Evolutionary conservation across 176 grass and related monocot genomes (phyloP), one percentile per base, ranked within the genome.

Genomic region (Aegilops bicornis): DNA sequence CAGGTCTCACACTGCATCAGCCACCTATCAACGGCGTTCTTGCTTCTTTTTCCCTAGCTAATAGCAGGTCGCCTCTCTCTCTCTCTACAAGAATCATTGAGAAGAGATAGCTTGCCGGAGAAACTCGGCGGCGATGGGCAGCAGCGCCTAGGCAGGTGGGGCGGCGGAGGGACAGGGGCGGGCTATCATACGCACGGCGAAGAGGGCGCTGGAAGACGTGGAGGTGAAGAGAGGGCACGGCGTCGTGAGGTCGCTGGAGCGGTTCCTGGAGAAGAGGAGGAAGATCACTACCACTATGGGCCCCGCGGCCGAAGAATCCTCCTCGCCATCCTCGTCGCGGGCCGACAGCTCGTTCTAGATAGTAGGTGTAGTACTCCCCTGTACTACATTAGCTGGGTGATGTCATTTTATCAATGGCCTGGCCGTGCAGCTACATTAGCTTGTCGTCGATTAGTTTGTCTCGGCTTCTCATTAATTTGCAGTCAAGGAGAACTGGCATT

Each of bases 181-280:
- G 66, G 76, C 66, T 31, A 79, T 89, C 77, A 56, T 85, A 10
- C 5, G 1, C 60, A 40, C 19, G 68, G 68, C 77, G 24, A 80
- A 42, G 82, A 73, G 12, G 59, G 87, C 66, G 19, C 8, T 74
- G 67, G 82, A 65, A 32, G 81, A 20, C 17, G 17, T 50, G n/a
- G 64, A 64, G 25, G 47, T 4, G 19, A 42, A 19, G 35, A 61
- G 24, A 13, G 31, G 0, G 24, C 79, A 22, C 7, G 76, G 4
- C 6, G 48, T 2, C 13, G 60, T 73, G 82, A 64, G 56, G 56
- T 89, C 87, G n/a, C 52, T 89, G 16, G 75, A 66, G 82, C 22
- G 66, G 82, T 89, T 89, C 67, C 65, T 89, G 3, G 30, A 64
- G 32, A 45, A 31, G 40, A 85, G 60, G 58, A 23, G 35, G 66